Evolutionary conservation across 1,139 yeast genomes (phyloP), one percentile per base, ranked within the genome.

Genomic region (Candida pseudoviswanathii): DNA sequence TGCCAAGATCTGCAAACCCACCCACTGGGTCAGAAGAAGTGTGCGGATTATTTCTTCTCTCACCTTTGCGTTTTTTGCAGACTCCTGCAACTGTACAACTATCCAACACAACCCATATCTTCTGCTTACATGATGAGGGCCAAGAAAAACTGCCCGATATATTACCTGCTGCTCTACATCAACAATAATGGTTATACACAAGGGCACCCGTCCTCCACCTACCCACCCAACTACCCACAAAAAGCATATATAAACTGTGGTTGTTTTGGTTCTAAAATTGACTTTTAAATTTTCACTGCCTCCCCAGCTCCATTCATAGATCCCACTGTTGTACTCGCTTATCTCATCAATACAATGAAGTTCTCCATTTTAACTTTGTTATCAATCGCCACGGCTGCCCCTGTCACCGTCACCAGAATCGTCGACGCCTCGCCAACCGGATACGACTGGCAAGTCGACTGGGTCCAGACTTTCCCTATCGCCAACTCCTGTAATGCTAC

Each of bases 401-500:
- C 44, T 16, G 43, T 42, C 11, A 44, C 45, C 9, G 44, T 41
- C n/a, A 41, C 44, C 16, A 40, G 30, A 25, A 21, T 41, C 27
- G 39, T 39, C 24, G 44, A 41, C 30, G 39, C 39, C 7, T 38
- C 47, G 4, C 48, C 48, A 27, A 45, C 51, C 8, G 51, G 42
- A 5, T 58, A 56, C 41, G 56, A 52, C 43, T 62, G 65, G 65
- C 48, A 56, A 26, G 54, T 41, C 5, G 54, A 49, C 37, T 59
- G 62, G 62, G 49, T 52, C 21, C 53, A 52, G 22, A 49, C 47
- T 21, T 59, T 52, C 50, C 57, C 57, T 24, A 61, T 62, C 39
- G 65, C 60, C 46, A 31, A 47, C 5, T 61, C 64, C 8, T 62
- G 66, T 50, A 62, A 62, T 44, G 51, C 53, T 25, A 56, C 61